Percentiles rank a stretch among this genome's conserved stretches.
Evolutionary conservation across 129 eudicot species (phyloP).

Genomic region (Saussurea involucrata): DNA sequence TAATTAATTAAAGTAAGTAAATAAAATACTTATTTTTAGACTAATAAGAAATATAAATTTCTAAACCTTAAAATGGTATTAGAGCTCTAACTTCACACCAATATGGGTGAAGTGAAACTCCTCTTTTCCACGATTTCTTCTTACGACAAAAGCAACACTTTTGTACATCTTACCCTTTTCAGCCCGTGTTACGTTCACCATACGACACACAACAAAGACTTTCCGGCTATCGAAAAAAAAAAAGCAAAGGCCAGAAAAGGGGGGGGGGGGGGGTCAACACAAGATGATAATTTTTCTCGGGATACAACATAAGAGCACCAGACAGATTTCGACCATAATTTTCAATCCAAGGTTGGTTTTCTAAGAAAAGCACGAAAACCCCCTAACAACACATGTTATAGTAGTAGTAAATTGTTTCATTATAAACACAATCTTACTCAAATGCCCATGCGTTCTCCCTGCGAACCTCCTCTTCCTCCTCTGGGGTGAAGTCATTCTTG

Average conservation of each 20-base stretch:
- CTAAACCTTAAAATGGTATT: too few relatives aligned
- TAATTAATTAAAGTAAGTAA: too few relatives aligned
- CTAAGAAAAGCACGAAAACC: slow-evolving; percentile 16
- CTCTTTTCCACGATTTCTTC: too few relatives aligned
- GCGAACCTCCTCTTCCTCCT: slow-evolving; percentile 82
- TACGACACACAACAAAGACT: background rate
- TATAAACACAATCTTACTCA: slow-evolving; percentile 34
- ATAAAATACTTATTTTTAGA: too few relatives aligned
- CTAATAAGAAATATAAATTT: too few relatives aligned
- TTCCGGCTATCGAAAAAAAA: background rate
- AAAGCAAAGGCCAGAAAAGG: background rate
- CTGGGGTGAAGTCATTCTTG: slow-evolving; percentile 77
- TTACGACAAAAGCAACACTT: too few relatives aligned
- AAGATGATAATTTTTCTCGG: background rate
- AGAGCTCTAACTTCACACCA: too few relatives aligned
- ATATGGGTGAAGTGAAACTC: too few relatives aligned
- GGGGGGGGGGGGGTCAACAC: background rate
- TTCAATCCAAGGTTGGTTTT: slow-evolving; percentile 3
- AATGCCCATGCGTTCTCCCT: slow-evolving; percentile 86
- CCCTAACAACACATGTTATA: background rate
- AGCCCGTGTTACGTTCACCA: too few relatives aligned
- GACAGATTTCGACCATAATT: background rate
- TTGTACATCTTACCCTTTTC: too few relatives aligned
- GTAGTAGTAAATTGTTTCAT: background rate
- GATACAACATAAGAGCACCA: background rate